A percentile compares a stretch with the other conserved stretches of the same genome.
These are phyloP conservation scores for Capsicum pubescens DNA, from an alignment of 257 asterid genomes.

Conservation along the genomic window DNA sequence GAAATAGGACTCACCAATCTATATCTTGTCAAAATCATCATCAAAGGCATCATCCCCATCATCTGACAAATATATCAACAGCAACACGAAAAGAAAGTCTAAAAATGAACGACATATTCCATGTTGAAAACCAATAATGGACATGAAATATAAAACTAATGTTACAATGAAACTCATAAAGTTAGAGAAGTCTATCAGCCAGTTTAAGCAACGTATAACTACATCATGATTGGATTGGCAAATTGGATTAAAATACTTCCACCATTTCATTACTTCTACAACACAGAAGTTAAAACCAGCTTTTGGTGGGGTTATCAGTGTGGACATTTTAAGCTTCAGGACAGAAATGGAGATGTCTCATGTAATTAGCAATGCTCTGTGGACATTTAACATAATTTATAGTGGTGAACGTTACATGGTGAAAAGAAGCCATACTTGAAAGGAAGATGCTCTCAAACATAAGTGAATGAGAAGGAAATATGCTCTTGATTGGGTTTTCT, in stretches of 20 bases:
- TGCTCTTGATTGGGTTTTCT: conserved; percentile 8
- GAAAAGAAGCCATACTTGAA: conserved; percentile 18
- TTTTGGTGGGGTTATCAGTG: neutral
- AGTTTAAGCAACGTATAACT: neutral
- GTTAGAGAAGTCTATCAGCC: conserved; percentile 8
- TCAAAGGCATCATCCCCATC: conserved; percentile 72
- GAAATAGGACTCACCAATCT: conserved; percentile 46
- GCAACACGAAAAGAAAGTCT: conserved; percentile 12
- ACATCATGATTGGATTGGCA: neutral
- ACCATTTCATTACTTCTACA: neutral
- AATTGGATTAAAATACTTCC: neutral
- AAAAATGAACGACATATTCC: neutral
- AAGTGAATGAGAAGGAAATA: neutral
- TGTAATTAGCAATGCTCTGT: neutral
- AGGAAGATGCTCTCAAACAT: neutral
- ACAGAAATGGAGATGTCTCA: neutral
- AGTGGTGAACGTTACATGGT: neutral
- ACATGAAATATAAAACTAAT: neutral
- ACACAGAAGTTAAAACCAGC: neutral
- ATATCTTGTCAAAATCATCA: conserved; percentile 86
- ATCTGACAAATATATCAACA: conserved; percentile 52
- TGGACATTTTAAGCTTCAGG: neutral
- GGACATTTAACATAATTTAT: conserved; percentile 2
- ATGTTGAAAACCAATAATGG: neutral
- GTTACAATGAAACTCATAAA: neutral